A percentile compares a stretch with the other conserved stretches of the same genome.
These are phyloP conservation scores for Datisca glomerata DNA, from an alignment of 306 rosid species.

Conservation along the genomic window DNA sequence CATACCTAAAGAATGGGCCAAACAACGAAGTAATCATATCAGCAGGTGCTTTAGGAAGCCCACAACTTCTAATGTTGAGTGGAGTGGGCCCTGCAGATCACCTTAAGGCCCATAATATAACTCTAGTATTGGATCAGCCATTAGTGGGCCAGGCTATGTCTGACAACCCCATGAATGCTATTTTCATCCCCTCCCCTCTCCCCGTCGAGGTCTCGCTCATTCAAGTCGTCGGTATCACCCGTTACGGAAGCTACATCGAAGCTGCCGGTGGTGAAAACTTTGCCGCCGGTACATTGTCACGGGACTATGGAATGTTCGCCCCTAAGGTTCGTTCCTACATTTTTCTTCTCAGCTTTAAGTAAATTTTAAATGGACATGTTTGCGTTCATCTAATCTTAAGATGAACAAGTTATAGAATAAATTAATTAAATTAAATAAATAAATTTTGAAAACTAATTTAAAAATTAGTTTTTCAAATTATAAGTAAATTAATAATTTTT, in stretches of 20 bases:
- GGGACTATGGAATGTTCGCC: slow-evolving; percentile 61
- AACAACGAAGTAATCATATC: slow-evolving; percentile 45
- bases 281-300: slow-evolving; percentile 21
- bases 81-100: slow-evolving; percentile 44
- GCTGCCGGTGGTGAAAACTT: slow-evolving; percentile 70
- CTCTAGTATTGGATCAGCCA: slow-evolving; percentile 33
- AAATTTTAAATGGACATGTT: too few species aligned
- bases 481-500: too few species aligned
- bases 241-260: slow-evolving; percentile 44
- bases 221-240: slow-evolving; percentile 43
- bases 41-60: slow-evolving; percentile 77
- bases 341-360: too few species aligned
- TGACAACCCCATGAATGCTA: slow-evolving; percentile 61
- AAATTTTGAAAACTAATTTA: too few species aligned
- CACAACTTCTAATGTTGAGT: slow-evolving; percentile 58
- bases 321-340: slow-evolving; percentile 27
- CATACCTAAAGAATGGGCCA: slow-evolving; percentile 20
- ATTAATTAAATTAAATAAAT: too few species aligned
- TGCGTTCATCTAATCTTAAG: too few species aligned
- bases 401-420: too few species aligned
- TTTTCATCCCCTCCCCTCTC: slow-evolving; percentile 54
- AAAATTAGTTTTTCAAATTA: too few species aligned
- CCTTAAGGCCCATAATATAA: slow-evolving; percentile 34
- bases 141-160: slow-evolving; percentile 56
- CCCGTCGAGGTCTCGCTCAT: slow-evolving; percentile 45